Evolutionary conservation across 176 grass and related monocot species (phyloP).

Genomic region (Oryza longistaminata): DNA sequence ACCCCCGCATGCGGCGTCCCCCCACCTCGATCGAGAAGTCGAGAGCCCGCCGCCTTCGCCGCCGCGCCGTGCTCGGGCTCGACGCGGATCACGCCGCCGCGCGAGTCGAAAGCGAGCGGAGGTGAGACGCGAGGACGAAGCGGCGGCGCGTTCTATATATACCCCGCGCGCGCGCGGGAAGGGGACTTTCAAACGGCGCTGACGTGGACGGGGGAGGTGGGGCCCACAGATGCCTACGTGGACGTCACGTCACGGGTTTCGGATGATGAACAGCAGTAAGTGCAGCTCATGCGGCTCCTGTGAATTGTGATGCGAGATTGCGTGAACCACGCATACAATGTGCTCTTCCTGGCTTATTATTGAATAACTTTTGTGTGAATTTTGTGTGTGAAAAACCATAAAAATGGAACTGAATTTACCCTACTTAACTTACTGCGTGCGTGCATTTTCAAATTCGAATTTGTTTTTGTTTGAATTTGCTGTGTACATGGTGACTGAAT

Average conservation of each 20-base stretch:
- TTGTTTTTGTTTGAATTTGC: no score
- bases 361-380: background rate
- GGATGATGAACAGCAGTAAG: background rate
- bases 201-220: constrained; percentile 14
- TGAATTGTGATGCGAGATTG: background rate
- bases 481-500: background rate
- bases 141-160: constrained; percentile 6
- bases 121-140: background rate
- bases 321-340: background rate
- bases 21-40: background rate
- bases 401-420: background rate
- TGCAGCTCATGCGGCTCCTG: constrained; percentile 18
- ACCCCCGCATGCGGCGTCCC: background rate
- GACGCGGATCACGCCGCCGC: background rate
- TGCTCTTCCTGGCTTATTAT: no score
- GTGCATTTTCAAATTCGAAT: background rate
- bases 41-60: background rate
- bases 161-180: background rate
- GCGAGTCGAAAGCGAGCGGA: background rate
- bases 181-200: background rate
- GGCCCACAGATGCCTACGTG: background rate
- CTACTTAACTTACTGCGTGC: no score
- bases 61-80: background rate
- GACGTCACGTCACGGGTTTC: constrained; percentile 28
- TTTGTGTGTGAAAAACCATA: background rate